Percentiles rank a stretch among this genome's conserved stretches.
These are phyloP conservation scores for Botrytis aclada DNA, from an alignment of 2,329 filamentous ascomycete species.

Conservation along the genomic window DNA sequence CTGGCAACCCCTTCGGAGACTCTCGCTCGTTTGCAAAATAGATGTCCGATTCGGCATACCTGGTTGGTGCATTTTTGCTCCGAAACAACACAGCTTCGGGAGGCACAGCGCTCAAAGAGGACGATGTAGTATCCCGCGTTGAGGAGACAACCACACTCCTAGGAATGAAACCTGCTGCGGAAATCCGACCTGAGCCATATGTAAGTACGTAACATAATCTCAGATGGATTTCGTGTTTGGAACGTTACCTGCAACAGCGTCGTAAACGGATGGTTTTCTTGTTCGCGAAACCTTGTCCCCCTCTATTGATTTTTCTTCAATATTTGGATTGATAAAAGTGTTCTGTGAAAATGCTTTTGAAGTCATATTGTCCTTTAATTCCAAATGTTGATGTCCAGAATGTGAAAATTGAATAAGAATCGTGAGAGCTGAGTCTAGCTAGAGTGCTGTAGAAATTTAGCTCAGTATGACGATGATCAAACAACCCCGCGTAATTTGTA, in stretches of 20 bases:
- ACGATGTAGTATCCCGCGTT: conserved; percentile 34
- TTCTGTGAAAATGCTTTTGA: conserved; percentile 31
- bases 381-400: neutral
- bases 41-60: conserved; percentile 68
- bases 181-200: conserved; percentile 41
- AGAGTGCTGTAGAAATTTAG: conserved; percentile 10
- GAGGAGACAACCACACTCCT: conserved; percentile 29
- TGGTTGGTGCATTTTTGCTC: conserved; percentile 58
- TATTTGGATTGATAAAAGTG: conserved; percentile 23
- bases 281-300: conserved; percentile 27
- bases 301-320: conserved; percentile 20
- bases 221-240: neutral
- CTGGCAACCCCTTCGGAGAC: conserved; percentile 56
- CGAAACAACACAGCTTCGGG: conserved; percentile 72
- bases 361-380: conserved; percentile 26
- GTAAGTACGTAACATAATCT: conserved; percentile 9
- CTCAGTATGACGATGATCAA: conserved; percentile 3
- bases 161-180: conserved; percentile 43
- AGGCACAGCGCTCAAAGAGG: conserved; percentile 44
- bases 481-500: conserved; percentile 8
- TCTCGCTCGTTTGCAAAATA: conserved; percentile 63
- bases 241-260: conserved; percentile 65
- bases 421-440: neutral
- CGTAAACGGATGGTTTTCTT: conserved; percentile 59
- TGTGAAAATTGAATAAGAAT: neutral